Base-by-base conservation (phyloP, 257 asterid species). In the Paraleonurus japonicus region DNA sequence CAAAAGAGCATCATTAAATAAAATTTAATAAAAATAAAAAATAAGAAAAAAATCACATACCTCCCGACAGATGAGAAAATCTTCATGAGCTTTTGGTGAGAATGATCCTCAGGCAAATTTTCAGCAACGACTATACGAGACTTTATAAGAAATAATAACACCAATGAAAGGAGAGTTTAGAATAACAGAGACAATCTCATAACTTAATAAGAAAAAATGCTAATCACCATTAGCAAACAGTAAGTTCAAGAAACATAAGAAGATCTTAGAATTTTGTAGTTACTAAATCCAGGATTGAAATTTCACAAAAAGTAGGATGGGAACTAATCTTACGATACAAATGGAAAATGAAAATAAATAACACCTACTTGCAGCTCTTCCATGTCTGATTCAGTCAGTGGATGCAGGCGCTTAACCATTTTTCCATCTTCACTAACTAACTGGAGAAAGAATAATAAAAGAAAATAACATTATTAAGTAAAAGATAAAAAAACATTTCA, bases 31-130 rank as follows among this genome's bases (percentile, higher is more conserved):
- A 43, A 5, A 10, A 37, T 37, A 37, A 37, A 10, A 37, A 37
- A 32, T 32, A 2, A 39, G 7, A 39, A 43, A 45, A 45, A n/a
- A 4, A 47, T 12, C 54, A 47, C 54, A 61, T 84, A 90, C 98
- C 98, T 90, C 82, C 97, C 98, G 16, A 90, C 83, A 4, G 95
- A 76, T 22, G 97, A 88, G 80, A 92, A 90, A 65, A 90, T 83
- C 81, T 81, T 92, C 95, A 90, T 81, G 69, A 92, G 95, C 75
- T 86, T 92, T 85, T 92, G 98, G 70, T 92, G 98, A 72, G 91
- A 86, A 77, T 90, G 98, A 76, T 92, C 97, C 80, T 88, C 97
- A 0, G 98, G 97, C 71, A 92, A 75, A 72, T 92, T 92, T 74
- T 92, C 98, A 68, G 95, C 97, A 73, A 92, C 74, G 65, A 90